A percentile compares a stretch with the other conserved stretches of the same genome.
Conservation (phyloP, 1,284 basidiomycete genomes). For the Lignosus rhinocerotis region DNA sequence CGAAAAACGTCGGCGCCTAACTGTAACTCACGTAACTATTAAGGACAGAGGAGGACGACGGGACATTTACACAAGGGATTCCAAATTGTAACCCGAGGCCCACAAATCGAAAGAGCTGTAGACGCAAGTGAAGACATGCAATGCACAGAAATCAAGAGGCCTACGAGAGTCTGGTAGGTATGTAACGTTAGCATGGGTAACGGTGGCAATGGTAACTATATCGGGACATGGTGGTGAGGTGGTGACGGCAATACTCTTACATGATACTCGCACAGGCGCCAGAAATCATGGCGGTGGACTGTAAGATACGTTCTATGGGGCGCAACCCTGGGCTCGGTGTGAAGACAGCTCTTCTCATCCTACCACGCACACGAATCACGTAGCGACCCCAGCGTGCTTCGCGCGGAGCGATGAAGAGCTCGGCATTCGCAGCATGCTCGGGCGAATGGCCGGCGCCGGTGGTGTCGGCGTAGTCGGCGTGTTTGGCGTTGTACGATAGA, state of each 20-base stretch:
- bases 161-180: too few species aligned
- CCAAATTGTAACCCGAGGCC: too few species aligned
- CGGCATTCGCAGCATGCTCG: constrained; percentile 30
- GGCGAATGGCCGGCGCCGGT: constrained; percentile 10
- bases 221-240: background rate
- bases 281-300: background rate
- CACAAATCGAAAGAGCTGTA: too few species aligned
- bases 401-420: constrained; percentile 25
- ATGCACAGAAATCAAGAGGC: too few species aligned
- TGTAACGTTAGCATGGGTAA: background rate
- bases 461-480: constrained; percentile 8
- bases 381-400: constrained; percentile 19
- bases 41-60: too few species aligned
- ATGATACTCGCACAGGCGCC: constrained; percentile 1
- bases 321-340: background rate
- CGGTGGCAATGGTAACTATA: background rate
- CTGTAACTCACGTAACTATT: too few species aligned
- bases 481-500: constrained; percentile 43
- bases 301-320: background rate
- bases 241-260: constrained; percentile 1
- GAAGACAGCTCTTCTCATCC: background rate
- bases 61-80: too few species aligned
- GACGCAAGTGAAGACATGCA: too few species aligned
- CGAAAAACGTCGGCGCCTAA: too few species aligned
- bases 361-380: background rate